phyloP scores from a whole-genome alignment of 169 alveolate genomes.

The Eimeria sp. region DNA sequence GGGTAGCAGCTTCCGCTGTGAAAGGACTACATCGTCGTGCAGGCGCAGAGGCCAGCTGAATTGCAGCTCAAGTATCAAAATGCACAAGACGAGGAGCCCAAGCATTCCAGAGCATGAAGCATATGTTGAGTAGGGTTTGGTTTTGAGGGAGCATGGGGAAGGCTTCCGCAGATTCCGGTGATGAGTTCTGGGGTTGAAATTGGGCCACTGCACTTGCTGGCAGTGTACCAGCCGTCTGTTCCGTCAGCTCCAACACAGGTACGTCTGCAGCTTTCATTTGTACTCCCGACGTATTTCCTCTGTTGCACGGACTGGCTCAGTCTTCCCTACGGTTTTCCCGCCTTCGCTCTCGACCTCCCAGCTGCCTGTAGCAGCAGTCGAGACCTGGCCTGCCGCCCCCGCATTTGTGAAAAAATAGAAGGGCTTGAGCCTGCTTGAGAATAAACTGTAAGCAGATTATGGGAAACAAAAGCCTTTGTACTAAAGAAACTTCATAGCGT shows the following conservation, averaged over 20 bases:
- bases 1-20: neutral
- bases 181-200: neutral
- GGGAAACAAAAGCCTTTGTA: neutral
- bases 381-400: neutral
- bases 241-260: neutral
- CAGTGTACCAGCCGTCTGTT: neutral
- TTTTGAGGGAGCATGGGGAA: neutral
- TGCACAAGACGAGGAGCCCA: slow-evolving; percentile 7
- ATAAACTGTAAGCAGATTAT: neutral
- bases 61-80: neutral
- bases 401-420: neutral
- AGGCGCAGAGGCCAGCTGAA: slow-evolving; percentile 2
- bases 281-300: neutral
- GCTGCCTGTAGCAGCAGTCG: neutral
- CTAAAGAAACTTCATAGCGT: neutral
- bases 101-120: neutral
- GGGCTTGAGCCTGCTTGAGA: neutral
- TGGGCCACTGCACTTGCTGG: neutral
- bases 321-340: neutral
- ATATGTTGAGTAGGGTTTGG: neutral
- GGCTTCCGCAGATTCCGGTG: neutral
- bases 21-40: neutral
- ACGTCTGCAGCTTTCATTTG: neutral
- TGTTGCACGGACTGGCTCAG: neutral
- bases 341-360: neutral